Evolutionary conservation across 1,139 yeast genomes (phyloP), one percentile per base, ranked within the genome.

Genomic region (Candida sanyaensis): DNA sequence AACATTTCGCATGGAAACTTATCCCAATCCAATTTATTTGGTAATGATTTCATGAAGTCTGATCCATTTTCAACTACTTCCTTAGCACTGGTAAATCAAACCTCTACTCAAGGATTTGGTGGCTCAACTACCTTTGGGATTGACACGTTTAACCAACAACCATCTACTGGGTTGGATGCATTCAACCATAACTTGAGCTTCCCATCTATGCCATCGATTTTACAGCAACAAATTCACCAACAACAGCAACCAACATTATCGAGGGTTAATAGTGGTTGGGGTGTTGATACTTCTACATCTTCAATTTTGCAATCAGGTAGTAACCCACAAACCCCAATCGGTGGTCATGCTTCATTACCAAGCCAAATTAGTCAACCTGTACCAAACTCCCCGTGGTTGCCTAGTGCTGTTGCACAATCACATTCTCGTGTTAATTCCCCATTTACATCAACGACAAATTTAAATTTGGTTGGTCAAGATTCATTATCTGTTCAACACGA

Each of bases 321-420:
- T 34, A 58, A 53, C 42, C 71, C 75, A 23, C 60, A 62, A 13
- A 63, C 75, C 23, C 71, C 75, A 1, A 59, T 60, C 13, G 53
- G 68, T 3, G 65, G 61, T 13, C 58, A 63, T 36, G 64, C 66
- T 4, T 55, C 59, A 4, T 53, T 61, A 43, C 32, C 46, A 8
- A 45, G 65, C 1, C 66, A 60, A 42, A 54, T 66, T 41, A 51
- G 54, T 36, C 78, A 71, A 51, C 71, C 57, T 6, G 47, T 52
- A 10, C 77, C 78, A 5, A 59, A 71, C 45, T 73, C 78, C 1
- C 79, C 80, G 5, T 74, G 79, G 79, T 47, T 65, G 27, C 55
- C 73, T 4, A 65, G 68, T 7, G 46, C 49, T 12, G 50, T 42
- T 12, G 59, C 63, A 11, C 75, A 67, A 46, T 59, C 70, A 5